Evolutionary conservation across 2,329 filamentous ascomycete species (phyloP).

Genomic region (Ophiostoma tasmaniense): DNA sequence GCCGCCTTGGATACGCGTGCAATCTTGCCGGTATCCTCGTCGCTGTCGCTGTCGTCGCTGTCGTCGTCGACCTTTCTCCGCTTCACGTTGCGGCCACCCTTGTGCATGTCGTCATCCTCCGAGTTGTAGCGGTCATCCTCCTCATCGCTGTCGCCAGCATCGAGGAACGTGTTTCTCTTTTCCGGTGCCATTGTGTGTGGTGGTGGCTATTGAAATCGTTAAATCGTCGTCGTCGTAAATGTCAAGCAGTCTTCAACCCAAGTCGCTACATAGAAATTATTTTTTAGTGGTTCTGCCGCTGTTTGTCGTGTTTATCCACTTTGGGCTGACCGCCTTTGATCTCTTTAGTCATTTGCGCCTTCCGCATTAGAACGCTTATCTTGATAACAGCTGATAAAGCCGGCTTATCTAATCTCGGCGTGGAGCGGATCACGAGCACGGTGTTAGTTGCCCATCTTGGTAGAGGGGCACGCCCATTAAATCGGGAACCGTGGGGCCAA

Average conservation of each 20-base stretch:
- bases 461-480: conserved; percentile 1
- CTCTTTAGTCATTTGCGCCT: neutral
- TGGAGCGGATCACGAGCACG: neutral
- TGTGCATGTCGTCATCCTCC: conserved; percentile 56
- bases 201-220: neutral
- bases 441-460: conserved; percentile 6
- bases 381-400: neutral
- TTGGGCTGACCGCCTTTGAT: neutral
- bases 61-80: conserved; percentile 50
- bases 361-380: neutral
- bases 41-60: conserved; percentile 24
- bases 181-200: conserved; percentile 49
- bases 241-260: too few relatives aligned
- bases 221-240: too few relatives aligned
- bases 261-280: neutral
- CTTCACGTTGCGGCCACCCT: conserved; percentile 55
- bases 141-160: conserved; percentile 50
- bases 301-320: neutral
- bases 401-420: neutral
- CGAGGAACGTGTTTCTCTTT: conserved; percentile 66
- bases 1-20: neutral
- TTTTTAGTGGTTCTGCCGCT: neutral
- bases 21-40: neutral
- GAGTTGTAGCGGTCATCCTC: conserved; percentile 56
- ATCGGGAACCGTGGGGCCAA: conserved; percentile 6